Evolutionary conservation across 2,329 filamentous ascomycete species (phyloP).

Genomic region (Claviceps digitariae): DNA sequence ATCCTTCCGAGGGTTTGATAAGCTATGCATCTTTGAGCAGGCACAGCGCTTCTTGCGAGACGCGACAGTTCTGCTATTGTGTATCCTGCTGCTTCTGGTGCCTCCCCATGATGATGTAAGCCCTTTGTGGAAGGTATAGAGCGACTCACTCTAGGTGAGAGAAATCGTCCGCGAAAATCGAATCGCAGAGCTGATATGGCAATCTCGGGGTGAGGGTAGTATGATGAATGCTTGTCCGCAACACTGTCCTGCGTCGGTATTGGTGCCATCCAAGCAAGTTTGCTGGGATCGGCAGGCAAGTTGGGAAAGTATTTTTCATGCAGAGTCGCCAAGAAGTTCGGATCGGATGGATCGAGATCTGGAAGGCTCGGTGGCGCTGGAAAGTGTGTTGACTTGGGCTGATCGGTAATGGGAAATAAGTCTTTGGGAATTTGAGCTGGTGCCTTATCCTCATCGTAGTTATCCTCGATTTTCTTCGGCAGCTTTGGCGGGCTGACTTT

Average conservation of each 20-base stretch:
- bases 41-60: conserved; percentile 66
- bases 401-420: conserved; percentile 28
- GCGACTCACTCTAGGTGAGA: conserved; percentile 64
- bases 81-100: conserved; percentile 88
- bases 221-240: conserved; percentile 59
- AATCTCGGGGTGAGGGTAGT: conserved; percentile 67
- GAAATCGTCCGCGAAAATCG: conserved; percentile 67
- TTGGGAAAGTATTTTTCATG: conserved; percentile 90
- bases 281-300: conserved; percentile 70
- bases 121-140: conserved; percentile 64
- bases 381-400: conserved; percentile 43
- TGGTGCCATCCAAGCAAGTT: conserved; percentile 81
- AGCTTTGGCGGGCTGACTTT: neutral
- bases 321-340: conserved; percentile 70
- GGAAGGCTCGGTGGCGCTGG: conserved; percentile 41
- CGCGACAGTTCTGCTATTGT: conserved; percentile 77
- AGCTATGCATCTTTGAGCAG: conserved; percentile 79
- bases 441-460: conserved; percentile 29
- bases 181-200: conserved; percentile 71
- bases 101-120: conserved; percentile 85
- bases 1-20: conserved; percentile 84
- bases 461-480: conserved; percentile 15
- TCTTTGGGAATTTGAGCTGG: conserved; percentile 27
- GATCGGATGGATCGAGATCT: conserved; percentile 70
- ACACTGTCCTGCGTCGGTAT: conserved; percentile 49